Base-by-base conservation (phyloP, 257 asterid species). In the Plantago ovata region DNA sequence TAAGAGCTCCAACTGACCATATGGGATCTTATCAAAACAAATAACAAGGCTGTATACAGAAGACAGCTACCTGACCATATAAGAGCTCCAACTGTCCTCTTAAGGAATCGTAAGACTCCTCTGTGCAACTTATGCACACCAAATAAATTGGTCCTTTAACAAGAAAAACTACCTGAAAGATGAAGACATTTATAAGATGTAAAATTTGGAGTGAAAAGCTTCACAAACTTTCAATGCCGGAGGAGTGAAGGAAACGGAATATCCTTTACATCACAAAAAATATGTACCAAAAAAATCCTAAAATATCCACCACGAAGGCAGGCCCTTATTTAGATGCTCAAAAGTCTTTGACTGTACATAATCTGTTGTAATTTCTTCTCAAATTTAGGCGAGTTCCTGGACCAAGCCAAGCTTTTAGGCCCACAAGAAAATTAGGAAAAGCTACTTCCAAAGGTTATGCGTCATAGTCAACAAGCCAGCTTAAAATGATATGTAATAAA, bases 71-170 rank as follows among this genome's bases (percentile, higher is more conserved):
- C 96, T 89, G 96, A 71, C 86, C 84, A 20, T 89, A 82, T 39
- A 93, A 85, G 62, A 86, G 86, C 79, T 93, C 99, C 60, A 93
- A 77, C 60, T 93, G 99, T 42, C 85, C 95, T 84, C 67, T 89
- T 56, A 89, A 79, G 47, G 96, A 77, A 79, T 93, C 95, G 71
- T 82, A 89, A 69, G 94, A 82, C 76, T 93, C 99, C 61, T 89
- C 94, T 9, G 99, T 89, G 77, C 94, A 89, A 81, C 96, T 93
- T 77, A 89, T 93, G 87, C 99, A 89, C 64, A 86, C 99, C 66
- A 93, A 84, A 79, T 89, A 93, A 67, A 93, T 82, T 50, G 99
- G 99, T 67, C 99, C 99, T 78, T 93, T 86, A 58, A 93, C 97
- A 62, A 89, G 94, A 78, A 93, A 89, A 69, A 86, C 81, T 63